Base-by-base conservation (phyloP, 192 early-diverging fungal genomes). In the Linderina pennispora region DNA sequence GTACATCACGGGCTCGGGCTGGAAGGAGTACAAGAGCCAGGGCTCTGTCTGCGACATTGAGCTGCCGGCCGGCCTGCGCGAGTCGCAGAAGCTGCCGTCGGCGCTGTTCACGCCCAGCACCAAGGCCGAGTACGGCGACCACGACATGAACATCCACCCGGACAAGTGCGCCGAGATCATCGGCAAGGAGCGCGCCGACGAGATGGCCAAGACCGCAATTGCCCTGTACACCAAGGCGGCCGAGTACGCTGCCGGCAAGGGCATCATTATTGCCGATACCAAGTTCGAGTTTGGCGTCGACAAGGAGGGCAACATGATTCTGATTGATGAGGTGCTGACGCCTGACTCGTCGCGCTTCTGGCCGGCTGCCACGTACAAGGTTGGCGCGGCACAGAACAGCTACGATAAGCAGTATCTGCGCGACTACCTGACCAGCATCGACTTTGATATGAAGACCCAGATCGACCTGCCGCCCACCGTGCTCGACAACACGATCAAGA, bases 221-320 rank as follows among this genome's bases (percentile, higher is more conserved):
- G 76, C 80, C 18, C 64, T 99, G 20, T 99, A 99, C 74, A 74
- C 37, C 10, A 48, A 81, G 76, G 97, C 97, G 1, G 80, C 82
- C 16, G 80, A 89, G 32, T 94, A 92, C 48, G 94, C 94, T 3
- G 40, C 63, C 4, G 60, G 64, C 22, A 81, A 80, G 63, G 94
- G 94, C 23, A 96, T 99, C 45, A 91, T 99, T 41, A 99, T 99
- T 74, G 97, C 97, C 9, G 97, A 99, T 47, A 99, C 97, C 25
- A 99, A 99, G 66, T 97, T 99, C 63, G 97, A 99, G 73, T 99
- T 99, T 81, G 97, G 97, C 44, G 80, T 90, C 8, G 90, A 98
- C 69, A 70, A 76, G 24, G 45, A 87, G 13, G 89, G 89, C 48
- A 75, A 65, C 18, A 58, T 98, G 18, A 81, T 91, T 53, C 74